These are phyloP conservation scores for Phyllosticta capitalensis DNA, from an alignment of 2,329 filamentous ascomycete species.

Conservation along the genomic window DNA sequence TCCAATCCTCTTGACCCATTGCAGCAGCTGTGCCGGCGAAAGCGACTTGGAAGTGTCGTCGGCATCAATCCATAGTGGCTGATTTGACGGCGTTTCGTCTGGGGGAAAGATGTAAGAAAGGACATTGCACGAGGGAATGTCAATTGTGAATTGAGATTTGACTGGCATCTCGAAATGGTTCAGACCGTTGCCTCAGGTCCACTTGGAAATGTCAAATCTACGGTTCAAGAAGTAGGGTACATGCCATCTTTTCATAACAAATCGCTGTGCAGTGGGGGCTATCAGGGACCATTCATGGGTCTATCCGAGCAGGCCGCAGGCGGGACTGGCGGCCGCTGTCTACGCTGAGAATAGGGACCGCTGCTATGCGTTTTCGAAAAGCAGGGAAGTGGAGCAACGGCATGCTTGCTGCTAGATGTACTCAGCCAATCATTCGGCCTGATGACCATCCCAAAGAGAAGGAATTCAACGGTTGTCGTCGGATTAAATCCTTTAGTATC, in stretches of 20 bases:
- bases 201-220: not conserved
- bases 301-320: not conserved
- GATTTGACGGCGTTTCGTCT: conserved; percentile 27
- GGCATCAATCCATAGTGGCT: conserved; percentile 47
- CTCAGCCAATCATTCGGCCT: not conserved
- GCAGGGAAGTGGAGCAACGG: not conserved
- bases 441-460: not conserved
- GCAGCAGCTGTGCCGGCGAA: conserved; percentile 38
- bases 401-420: not conserved
- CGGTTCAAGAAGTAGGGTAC: not conserved
- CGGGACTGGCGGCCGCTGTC: not conserved
- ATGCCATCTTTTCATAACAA: not conserved
- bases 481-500: not conserved
- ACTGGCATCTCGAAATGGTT: conserved; percentile 31
- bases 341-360: not conserved
- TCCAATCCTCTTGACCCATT: conserved; percentile 45
- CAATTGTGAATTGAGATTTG: conserved; percentile 37
- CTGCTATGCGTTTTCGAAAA: not conserved
- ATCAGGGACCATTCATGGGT: not conserved
- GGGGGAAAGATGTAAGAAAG: conserved; percentile 30
- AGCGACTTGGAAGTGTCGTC: conserved; percentile 36
- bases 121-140: conserved; percentile 39
- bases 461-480: not conserved
- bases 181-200: not conserved
- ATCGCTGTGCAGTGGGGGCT: not conserved